phyloP scores from a whole-genome alignment of 371 early-diverging fungal species.

The Mortierella sp. region DNA sequence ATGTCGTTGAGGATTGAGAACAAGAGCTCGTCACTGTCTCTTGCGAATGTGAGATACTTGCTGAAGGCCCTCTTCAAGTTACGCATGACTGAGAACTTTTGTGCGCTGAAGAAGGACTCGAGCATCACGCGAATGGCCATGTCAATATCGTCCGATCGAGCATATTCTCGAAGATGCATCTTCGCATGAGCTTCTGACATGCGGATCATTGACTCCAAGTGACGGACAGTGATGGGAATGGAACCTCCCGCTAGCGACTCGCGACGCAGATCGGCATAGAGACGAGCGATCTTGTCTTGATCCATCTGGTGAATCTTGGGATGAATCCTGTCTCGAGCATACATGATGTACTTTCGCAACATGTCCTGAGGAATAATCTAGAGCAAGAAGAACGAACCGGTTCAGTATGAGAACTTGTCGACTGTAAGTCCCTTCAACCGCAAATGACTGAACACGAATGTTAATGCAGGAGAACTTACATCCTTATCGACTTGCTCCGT shows the following conservation, averaged over 20 bases:
- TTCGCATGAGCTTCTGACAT: slow-evolving; percentile 99
- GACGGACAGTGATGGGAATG: slow-evolving; percentile 99
- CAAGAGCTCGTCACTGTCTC: slow-evolving; percentile 86
- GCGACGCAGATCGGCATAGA: slow-evolving; percentile 89
- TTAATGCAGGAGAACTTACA: slow-evolving; percentile 47
- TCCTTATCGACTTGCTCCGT: slow-evolving; percentile 56
- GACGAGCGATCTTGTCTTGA: slow-evolving; percentile 88
- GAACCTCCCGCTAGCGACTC: slow-evolving; percentile 83
- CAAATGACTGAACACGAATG: not conserved
- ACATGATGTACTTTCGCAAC: slow-evolving; percentile 97
- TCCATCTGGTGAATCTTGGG: slow-evolving; percentile 93
- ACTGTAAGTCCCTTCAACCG: too few relatives aligned
- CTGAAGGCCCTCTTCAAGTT: slow-evolving; percentile 81
- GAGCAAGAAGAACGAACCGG: not conserved
- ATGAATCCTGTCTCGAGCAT: slow-evolving; percentile 89
- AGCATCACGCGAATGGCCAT: slow-evolving; percentile 98
- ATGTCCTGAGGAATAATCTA: slow-evolving; percentile 87
- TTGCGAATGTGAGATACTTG: slow-evolving; percentile 82
- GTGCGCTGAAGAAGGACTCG: slow-evolving; percentile 95
- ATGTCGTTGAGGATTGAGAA: slow-evolving; percentile 79
- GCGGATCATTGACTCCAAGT: slow-evolving; percentile 99
- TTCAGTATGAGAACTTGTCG: too few relatives aligned
- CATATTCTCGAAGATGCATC: slow-evolving; percentile 90
- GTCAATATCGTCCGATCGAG: slow-evolving; percentile 93
- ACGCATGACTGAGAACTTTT: slow-evolving; percentile 95